Conservation (phyloP, 2,329 filamentous ascomycete species). For the Penicillium sclerotiorum region DNA sequence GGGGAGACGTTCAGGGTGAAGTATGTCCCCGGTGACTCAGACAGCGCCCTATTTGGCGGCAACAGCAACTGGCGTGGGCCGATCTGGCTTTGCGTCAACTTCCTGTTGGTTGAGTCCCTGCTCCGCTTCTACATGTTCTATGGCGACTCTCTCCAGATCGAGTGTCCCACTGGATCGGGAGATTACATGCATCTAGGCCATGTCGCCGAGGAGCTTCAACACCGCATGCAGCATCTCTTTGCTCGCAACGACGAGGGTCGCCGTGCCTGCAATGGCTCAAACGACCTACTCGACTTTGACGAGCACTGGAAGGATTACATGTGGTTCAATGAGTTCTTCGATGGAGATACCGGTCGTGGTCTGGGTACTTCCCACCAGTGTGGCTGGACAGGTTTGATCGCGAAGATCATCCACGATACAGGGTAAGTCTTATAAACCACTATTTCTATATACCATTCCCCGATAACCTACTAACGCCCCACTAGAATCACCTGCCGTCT, state of each 20-base stretch:
- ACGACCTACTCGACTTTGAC: conserved; percentile 85
- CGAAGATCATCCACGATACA: conserved; percentile 96
- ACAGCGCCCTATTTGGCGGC: conserved; percentile 90
- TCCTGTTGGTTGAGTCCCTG: conserved; percentile 89
- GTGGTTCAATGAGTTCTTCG: conserved; percentile 98
- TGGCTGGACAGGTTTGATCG: conserved; percentile 93
- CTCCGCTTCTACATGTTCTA: conserved; percentile 97
- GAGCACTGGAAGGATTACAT: conserved; percentile 90
- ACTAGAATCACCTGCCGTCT: conserved; percentile 80
- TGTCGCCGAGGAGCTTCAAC: conserved; percentile 92
- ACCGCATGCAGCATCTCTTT: conserved; percentile 90
- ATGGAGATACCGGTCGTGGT: conserved; percentile 85
- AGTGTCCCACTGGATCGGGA: conserved; percentile 90
- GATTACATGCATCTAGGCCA: conserved; percentile 95
- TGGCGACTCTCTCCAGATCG: conserved; percentile 81
- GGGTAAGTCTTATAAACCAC: conserved; percentile 64
- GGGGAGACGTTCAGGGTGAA: conserved; percentile 84
- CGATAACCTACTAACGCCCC: neutral
- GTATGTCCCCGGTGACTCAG: conserved; percentile 94
- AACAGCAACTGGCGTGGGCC: conserved; percentile 98
- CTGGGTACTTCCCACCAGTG: conserved; percentile 93
- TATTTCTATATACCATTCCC: neutral
- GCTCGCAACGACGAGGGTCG: conserved; percentile 80
- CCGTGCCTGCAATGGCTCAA: conserved; percentile 83
- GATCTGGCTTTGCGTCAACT: conserved; percentile 96